phyloP scores from a whole-genome alignment of 176 grass and related monocot species.

The Oryza glaberrima region DNA sequence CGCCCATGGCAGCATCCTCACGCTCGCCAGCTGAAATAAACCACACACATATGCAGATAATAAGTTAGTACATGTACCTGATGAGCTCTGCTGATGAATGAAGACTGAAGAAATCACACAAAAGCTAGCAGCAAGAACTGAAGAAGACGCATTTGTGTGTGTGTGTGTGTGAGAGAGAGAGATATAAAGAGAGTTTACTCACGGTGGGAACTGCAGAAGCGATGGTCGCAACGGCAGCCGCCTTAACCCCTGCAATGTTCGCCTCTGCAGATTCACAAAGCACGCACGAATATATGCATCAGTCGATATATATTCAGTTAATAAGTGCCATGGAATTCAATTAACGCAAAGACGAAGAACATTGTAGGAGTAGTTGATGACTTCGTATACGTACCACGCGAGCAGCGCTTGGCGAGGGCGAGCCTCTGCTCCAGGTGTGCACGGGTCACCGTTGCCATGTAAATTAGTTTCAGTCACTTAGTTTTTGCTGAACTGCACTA shows the following conservation, averaged over 20 bases:
- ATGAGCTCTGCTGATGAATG: too few species aligned
- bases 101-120: neutral
- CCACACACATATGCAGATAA: neutral
- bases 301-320: neutral
- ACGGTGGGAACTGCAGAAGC: constrained; percentile 69
- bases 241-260: constrained; percentile 59
- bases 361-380: too few species aligned
- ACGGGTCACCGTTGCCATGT: constrained; percentile 51
- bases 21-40: constrained; percentile 63
- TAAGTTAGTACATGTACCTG: neutral
- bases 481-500: too few species aligned
- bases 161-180: too few species aligned
- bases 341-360: too few species aligned
- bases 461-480: neutral
- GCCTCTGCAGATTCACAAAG: constrained; percentile 50
- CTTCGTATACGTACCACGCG: constrained; percentile 68
- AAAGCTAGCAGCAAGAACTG: too few species aligned
- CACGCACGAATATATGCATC: neutral
- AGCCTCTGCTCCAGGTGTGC: constrained; percentile 72
- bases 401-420: constrained; percentile 72
- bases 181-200: neutral
- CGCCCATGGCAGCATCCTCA: constrained; percentile 78
- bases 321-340: neutral
- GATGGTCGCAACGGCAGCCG: constrained; percentile 62
- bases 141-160: too few species aligned